Percentiles rank a stretch among this genome's conserved stretches.
Conservation (phyloP, 177 flowering plant genomes). For the Vitis hybrid region DNA sequence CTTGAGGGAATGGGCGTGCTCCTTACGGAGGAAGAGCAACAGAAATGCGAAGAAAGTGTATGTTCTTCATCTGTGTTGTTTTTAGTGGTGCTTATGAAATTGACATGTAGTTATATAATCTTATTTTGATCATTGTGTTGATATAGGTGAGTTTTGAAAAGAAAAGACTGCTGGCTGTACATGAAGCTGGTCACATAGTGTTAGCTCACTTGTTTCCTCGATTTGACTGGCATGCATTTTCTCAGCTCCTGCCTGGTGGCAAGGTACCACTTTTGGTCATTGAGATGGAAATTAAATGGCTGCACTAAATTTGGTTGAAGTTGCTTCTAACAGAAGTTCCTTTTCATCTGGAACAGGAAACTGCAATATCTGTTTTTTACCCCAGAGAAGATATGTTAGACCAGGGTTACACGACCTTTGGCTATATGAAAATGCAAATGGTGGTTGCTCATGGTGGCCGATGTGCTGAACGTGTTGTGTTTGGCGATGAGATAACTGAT, state of each 20-base stretch:
- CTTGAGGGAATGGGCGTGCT: slow-evolving; percentile 99
- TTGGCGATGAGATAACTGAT: slow-evolving; percentile 90
- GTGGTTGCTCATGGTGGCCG: slow-evolving; percentile 98
- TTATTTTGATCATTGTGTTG: not conserved
- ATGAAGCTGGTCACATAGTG: slow-evolving; percentile 96
- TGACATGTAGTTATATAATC: not conserved
- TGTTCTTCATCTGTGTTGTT: slow-evolving; percentile 11
- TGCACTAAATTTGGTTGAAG: not conserved
- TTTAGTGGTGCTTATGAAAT: not conserved
- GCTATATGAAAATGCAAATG: slow-evolving; percentile 99
- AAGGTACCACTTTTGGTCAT: slow-evolving; percentile 42
- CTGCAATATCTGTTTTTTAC: slow-evolving; percentile 88
- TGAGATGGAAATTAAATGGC: too few relatives aligned
- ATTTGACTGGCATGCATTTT: slow-evolving; percentile 98
- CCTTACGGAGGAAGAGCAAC: slow-evolving; percentile 97
- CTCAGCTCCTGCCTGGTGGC: slow-evolving; percentile 97
- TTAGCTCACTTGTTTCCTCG: slow-evolving; percentile 94
- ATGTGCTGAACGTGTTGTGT: slow-evolving; percentile 92
- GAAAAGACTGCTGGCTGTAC: slow-evolving; percentile 85
- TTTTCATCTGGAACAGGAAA: slow-evolving; percentile 58
- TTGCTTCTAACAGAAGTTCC: not conserved
- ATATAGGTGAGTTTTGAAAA: slow-evolving; percentile 82
- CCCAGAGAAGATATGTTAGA: slow-evolving; percentile 90
- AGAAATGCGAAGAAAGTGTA: slow-evolving; percentile 84
- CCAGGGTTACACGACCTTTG: slow-evolving; percentile 91